These are phyloP conservation scores for Nicotiana tabacum DNA, from an alignment of 257 asterid species.

Conservation along the genomic window DNA sequence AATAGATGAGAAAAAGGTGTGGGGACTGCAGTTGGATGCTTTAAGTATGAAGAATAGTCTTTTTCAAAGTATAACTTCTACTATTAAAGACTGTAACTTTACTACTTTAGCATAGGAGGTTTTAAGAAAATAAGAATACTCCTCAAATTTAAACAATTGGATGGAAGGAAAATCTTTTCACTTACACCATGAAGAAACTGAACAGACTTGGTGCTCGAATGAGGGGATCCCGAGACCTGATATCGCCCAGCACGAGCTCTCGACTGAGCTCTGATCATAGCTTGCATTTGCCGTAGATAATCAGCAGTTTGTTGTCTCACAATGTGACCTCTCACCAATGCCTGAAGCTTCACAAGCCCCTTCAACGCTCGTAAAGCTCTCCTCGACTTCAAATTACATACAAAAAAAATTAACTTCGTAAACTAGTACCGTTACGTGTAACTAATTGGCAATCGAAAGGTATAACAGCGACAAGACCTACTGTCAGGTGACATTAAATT, in stretches of 20 bases:
- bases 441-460: background rate
- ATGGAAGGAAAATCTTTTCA: conserved; percentile 4
- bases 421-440: background rate
- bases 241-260: conserved; percentile 54
- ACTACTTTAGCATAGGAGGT: background rate
- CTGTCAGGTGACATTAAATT: no score
- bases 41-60: background rate
- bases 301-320: conserved; percentile 67
- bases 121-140: background rate
- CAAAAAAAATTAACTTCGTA: background rate
- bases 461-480: background rate
- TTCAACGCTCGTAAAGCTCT: conserved; percentile 81
- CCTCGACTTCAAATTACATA: conserved; percentile 43
- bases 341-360: conserved; percentile 88
- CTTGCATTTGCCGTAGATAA: conserved; percentile 46
- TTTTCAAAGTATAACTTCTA: background rate
- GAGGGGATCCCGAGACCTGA: conserved; percentile 47
- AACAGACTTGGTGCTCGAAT: conserved; percentile 43
- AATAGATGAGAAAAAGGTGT: background rate
- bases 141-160: background rate
- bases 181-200: conserved; percentile 45
- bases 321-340: conserved; percentile 73
- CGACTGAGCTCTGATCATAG: conserved; percentile 55
- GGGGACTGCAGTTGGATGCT: background rate
- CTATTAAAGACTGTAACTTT: background rate